A percentile compares a stretch with the other conserved stretches of the same genome.
Conservation (phyloP, 2,329 filamentous ascomycete genomes). For the Pestalotiopsis sp. region DNA sequence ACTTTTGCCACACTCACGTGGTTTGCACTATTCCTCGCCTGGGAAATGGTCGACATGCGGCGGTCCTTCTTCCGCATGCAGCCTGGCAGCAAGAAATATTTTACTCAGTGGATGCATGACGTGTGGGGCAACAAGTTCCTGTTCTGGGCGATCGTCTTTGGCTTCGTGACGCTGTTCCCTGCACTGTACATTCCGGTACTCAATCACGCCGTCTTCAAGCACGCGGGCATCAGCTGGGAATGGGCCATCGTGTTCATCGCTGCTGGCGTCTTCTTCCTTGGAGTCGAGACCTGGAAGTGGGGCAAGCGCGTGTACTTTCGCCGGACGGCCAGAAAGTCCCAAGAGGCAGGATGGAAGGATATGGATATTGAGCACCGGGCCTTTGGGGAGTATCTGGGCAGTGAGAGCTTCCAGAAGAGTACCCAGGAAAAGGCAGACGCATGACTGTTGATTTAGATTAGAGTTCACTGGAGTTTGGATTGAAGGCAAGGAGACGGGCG, state of each 20-base stretch:
- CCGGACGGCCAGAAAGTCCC: constrained; percentile 20
- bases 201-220: constrained; percentile 62
- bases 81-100: constrained; percentile 60
- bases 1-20: constrained; percentile 76
- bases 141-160: constrained; percentile 62
- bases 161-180: constrained; percentile 51
- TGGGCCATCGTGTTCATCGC: constrained; percentile 63
- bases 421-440: background rate
- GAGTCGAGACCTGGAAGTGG: constrained; percentile 63
- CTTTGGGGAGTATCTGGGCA: background rate
- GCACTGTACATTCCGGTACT: constrained; percentile 62
- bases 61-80: constrained; percentile 78
- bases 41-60: constrained; percentile 76
- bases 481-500: background rate
- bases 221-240: constrained; percentile 63
- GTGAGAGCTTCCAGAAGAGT: background rate
- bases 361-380: background rate
- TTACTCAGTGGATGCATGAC: constrained; percentile 68
- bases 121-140: constrained; percentile 75
- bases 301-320: constrained; percentile 51
- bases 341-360: background rate
- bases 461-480: background rate
- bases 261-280: constrained; percentile 57
- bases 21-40: constrained; percentile 76
- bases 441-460: background rate